These are phyloP conservation scores for Pisolithus orientalis DNA, from an alignment of 768 basidiomycete genomes.

Conservation along the genomic window DNA sequence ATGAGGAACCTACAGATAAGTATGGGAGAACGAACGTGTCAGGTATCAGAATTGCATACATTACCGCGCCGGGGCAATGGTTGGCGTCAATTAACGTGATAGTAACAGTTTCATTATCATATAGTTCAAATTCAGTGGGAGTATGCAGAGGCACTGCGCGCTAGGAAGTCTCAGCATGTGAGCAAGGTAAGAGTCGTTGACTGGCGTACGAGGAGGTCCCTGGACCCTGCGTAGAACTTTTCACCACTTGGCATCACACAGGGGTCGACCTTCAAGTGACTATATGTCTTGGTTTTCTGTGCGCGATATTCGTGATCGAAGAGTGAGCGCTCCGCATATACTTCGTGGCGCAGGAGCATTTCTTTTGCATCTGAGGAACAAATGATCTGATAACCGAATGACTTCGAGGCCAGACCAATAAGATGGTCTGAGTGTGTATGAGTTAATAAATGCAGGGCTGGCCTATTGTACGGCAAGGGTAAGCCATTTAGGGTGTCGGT, in stretches of 20 bases:
- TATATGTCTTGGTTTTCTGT: constrained; percentile 44
- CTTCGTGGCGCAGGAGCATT: constrained; percentile 78
- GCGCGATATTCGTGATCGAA: constrained; percentile 34
- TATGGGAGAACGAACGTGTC: background rate
- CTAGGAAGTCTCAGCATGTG: constrained; percentile 28
- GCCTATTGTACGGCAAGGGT: constrained; percentile 27
- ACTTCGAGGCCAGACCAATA: constrained; percentile 64
- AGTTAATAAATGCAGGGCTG: constrained; percentile 66
- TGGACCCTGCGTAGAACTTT: constrained; percentile 43
- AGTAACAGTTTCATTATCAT: constrained; percentile 49
- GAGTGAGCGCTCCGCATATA: constrained; percentile 56
- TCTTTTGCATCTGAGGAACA: constrained; percentile 83
- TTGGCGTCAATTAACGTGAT: constrained; percentile 87
- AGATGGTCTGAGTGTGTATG: constrained; percentile 92
- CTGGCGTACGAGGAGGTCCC: constrained; percentile 60
- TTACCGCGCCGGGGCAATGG: constrained; percentile 91
- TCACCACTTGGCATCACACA: constrained; percentile 40
- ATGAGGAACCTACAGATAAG: constrained; percentile 68
- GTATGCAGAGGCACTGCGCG: constrained; percentile 52
- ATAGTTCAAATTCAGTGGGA: constrained; percentile 58
- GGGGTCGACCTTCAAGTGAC: constrained; percentile 60
- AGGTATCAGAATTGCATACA: constrained; percentile 42
- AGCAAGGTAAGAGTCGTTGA: background rate
- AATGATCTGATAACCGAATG: constrained; percentile 64
- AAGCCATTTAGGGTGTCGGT: constrained; percentile 33